phyloP scores from a whole-genome alignment of 2,329 filamentous ascomycete species.

The Xylariaceae sp. region DNA sequence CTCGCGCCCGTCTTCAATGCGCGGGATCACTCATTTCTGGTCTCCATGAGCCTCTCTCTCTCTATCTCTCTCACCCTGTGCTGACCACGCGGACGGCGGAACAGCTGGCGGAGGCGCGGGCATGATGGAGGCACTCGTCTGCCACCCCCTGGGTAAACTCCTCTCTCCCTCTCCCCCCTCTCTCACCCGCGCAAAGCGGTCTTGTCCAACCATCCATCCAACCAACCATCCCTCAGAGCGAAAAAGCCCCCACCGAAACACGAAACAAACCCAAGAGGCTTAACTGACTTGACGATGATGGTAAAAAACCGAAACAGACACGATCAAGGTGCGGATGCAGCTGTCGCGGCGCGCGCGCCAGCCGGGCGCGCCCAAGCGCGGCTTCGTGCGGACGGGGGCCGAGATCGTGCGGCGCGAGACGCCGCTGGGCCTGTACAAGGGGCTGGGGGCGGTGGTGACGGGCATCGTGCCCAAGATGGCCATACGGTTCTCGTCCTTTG shows the following conservation, averaged over 20 bases:
- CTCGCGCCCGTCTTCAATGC: no score
- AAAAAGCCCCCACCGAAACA: no score
- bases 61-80: slow-evolving; percentile 1
- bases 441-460: slow-evolving; percentile 89
- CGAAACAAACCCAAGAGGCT: no score
- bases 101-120: slow-evolving; percentile 90
- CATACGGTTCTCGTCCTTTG: slow-evolving; percentile 96
- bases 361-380: slow-evolving; percentile 77
- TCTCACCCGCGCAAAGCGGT: no score
- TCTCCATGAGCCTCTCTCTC: no score
- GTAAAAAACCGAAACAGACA: slow-evolving; percentile 53
- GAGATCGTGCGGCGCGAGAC: slow-evolving; percentile 89
- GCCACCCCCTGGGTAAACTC: slow-evolving; percentile 78
- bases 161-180: slow-evolving; percentile 2
- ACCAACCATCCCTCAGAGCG: no score
- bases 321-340: slow-evolving; percentile 99
- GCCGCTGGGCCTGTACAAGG: slow-evolving; percentile 90
- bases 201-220: no score
- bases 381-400: slow-evolving; percentile 77
- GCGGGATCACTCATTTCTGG: no score
- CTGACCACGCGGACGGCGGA: slow-evolving; percentile 12
- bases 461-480: slow-evolving; percentile 99
- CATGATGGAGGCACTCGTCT: slow-evolving; percentile 98
- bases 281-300: no score
- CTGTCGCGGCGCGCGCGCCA: slow-evolving; percentile 77